Conservation (phyloP, 208 protist genomes). For the Leishmania tarentolae region DNA sequence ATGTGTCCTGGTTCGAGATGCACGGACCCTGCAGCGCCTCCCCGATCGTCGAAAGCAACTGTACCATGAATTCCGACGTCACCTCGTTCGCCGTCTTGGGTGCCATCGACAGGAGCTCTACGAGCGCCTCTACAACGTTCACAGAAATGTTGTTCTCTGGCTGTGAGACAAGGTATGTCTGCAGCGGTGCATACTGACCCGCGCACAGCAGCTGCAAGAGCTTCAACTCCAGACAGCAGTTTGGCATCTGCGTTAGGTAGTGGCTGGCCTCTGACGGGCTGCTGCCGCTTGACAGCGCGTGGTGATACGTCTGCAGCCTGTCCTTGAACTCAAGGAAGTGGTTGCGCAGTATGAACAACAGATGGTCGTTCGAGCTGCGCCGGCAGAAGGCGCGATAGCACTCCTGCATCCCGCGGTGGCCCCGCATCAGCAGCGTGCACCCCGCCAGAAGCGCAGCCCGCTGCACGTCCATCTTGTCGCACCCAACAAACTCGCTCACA, state of each 20-base stretch:
- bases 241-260: constrained; percentile 32
- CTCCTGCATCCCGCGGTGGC: constrained; percentile 55
- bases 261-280: constrained; percentile 27
- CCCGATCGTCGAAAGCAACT: constrained; percentile 47
- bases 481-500: constrained; percentile 38
- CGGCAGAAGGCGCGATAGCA: constrained; percentile 42
- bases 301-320: constrained; percentile 31
- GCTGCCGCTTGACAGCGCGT: constrained; percentile 28
- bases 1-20: constrained; percentile 50
- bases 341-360: constrained; percentile 52
- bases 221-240: constrained; percentile 42
- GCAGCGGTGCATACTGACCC: constrained; percentile 53
- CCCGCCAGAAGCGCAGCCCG: constrained; percentile 33
- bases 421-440: constrained; percentile 39
- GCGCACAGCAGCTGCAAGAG: constrained; percentile 73
- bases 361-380: constrained; percentile 40
- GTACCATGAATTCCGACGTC: constrained; percentile 43
- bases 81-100: constrained; percentile 40
- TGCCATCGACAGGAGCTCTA: constrained; percentile 48
- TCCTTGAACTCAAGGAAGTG: constrained; percentile 43
- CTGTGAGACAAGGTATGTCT: constrained; percentile 67
- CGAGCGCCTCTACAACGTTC: constrained; percentile 64
- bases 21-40: constrained; percentile 65
- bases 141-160: constrained; percentile 57
- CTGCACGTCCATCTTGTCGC: constrained; percentile 36